phyloP scores from a whole-genome alignment of 495 filamentous ascomycete genomes.

The Trichocladium uniseriatum region DNA sequence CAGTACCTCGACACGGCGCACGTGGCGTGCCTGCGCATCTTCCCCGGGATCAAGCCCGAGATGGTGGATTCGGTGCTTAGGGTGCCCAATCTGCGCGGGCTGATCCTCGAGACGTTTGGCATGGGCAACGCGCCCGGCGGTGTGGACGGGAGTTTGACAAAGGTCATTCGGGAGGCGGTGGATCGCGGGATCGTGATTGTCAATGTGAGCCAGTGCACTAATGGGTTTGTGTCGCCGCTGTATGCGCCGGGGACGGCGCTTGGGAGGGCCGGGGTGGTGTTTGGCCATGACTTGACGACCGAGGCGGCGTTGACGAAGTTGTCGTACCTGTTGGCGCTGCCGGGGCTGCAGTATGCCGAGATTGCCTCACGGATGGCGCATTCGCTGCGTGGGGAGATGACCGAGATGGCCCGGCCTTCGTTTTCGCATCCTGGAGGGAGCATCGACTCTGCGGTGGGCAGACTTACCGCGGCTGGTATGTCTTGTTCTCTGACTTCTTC shows the following conservation, averaged over 20 bases:
- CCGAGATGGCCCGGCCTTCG: slow-evolving; percentile 50
- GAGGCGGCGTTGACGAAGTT: slow-evolving; percentile 93
- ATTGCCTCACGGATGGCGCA: slow-evolving; percentile 63
- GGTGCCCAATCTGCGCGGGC: slow-evolving; percentile 66
- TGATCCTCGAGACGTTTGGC: slow-evolving; percentile 92
- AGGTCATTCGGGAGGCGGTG: slow-evolving; percentile 69
- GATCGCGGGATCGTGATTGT: slow-evolving; percentile 78
- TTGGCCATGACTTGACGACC: slow-evolving; percentile 86
- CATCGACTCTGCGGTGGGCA: slow-evolving; percentile 24
- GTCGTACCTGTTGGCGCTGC: slow-evolving; percentile 71
- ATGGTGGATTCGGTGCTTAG: slow-evolving; percentile 86
- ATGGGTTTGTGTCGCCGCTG: slow-evolving; percentile 78
- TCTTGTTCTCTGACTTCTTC: slow-evolving; percentile 18
- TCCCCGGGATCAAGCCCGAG: slow-evolving; percentile 88
- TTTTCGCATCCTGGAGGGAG: slow-evolving; percentile 65
- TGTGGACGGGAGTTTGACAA: slow-evolving; percentile 72
- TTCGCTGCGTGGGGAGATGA: slow-evolving; percentile 79
- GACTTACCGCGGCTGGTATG: slow-evolving; percentile 27
- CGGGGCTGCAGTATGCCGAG: slow-evolving; percentile 49
- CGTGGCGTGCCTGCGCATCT: slow-evolving; percentile 88
- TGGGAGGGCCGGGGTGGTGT: slow-evolving; percentile 82
- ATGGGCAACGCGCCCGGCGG: slow-evolving; percentile 87
- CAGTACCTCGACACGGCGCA: slow-evolving; percentile 74
- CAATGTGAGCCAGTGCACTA: slow-evolving; percentile 87
- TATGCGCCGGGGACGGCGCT: slow-evolving; percentile 87